phyloP scores from a whole-genome alignment of 73 alveolate genomes.

The Paramecium sexaurelia region DNA sequence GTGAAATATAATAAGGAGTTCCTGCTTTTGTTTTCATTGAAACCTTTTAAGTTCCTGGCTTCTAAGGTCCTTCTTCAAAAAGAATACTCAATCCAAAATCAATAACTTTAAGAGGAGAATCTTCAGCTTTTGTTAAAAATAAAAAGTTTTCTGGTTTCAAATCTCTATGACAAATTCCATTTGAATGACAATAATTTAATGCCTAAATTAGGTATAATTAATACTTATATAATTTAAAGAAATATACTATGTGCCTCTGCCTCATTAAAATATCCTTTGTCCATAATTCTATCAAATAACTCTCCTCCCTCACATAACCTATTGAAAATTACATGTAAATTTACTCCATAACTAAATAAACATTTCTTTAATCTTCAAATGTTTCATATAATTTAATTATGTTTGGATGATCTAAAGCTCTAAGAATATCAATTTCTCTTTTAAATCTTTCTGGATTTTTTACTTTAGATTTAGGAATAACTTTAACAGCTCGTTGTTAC shows the following conservation, averaged over 20 bases:
- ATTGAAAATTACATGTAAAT: neutral
- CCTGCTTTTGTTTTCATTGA: slow-evolving; percentile 73
- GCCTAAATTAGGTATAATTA: slow-evolving; percentile 57
- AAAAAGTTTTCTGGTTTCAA: slow-evolving; percentile 82
- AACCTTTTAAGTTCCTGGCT: slow-evolving; percentile 44
- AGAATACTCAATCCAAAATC: slow-evolving; percentile 76
- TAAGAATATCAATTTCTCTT: slow-evolving; percentile 72
- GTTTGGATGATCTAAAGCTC: slow-evolving; percentile 80
- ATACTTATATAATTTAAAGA: slow-evolving; percentile 67
- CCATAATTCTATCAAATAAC: slow-evolving; percentile 76
- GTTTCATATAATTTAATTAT: slow-evolving; percentile 80
- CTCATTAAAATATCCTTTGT: slow-evolving; percentile 69
- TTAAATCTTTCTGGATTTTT: slow-evolving; percentile 76
- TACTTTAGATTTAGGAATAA: slow-evolving; percentile 75
- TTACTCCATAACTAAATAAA: slow-evolving; percentile 80
- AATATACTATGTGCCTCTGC: slow-evolving; percentile 73
- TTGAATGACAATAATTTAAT: slow-evolving; percentile 74
- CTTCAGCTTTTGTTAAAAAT: slow-evolving; percentile 69
- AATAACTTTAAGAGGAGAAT: slow-evolving; percentile 69
- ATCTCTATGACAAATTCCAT: slow-evolving; percentile 83
- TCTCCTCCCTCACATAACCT: slow-evolving; percentile 83
- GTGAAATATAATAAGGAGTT: slow-evolving; percentile 76
- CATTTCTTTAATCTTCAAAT: slow-evolving; percentile 79
- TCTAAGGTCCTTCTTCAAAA: slow-evolving; percentile 65
- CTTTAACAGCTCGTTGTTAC: slow-evolving; percentile 86